Percentiles rank a stretch among this genome's conserved stretches.
phyloP scores from a whole-genome alignment of 2,329 filamentous ascomycete genomes.

The Diaporthe sp. region DNA sequence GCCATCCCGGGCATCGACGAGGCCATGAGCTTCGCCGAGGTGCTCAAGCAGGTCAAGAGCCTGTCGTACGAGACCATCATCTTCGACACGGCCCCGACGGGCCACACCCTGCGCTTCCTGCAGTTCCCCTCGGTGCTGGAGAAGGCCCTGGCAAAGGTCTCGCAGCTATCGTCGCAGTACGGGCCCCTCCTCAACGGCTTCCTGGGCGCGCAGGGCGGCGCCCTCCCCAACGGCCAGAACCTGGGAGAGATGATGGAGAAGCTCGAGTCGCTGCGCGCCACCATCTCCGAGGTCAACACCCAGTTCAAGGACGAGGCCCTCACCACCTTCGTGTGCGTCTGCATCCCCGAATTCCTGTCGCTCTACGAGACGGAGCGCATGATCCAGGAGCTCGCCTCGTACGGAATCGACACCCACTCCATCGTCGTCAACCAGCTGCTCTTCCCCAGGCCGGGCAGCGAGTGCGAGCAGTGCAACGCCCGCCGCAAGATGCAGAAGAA shows the following conservation, averaged over 20 bases:
- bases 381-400: slow-evolving; percentile 96
- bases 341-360: slow-evolving; percentile 96
- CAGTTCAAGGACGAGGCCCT: slow-evolving; percentile 98
- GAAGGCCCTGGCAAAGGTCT: slow-evolving; percentile 97
- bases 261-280: slow-evolving; percentile 92
- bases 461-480: slow-evolving; percentile 95
- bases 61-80: slow-evolving; percentile 99
- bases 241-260: slow-evolving; percentile 94
- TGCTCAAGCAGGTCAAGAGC: slow-evolving; percentile 98
- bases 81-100: slow-evolving; percentile 98
- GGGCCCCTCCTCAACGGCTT: slow-evolving; percentile 96
- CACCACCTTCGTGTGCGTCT: slow-evolving; percentile 98
- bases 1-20: slow-evolving; percentile 98
- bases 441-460: slow-evolving; percentile 87
- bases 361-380: slow-evolving; percentile 99
- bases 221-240: slow-evolving; percentile 91
- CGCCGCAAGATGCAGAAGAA: slow-evolving; percentile 99
- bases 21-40: slow-evolving; percentile 99
- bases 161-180: slow-evolving; percentile 93
- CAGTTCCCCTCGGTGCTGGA: slow-evolving; percentile 98
- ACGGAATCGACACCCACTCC: slow-evolving; percentile 94
- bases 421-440: slow-evolving; percentile 99
- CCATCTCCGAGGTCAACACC: slow-evolving; percentile 94
- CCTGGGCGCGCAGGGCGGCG: slow-evolving; percentile 79
- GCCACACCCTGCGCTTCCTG: slow-evolving; percentile 97